Evolutionary conservation across 768 basidiomycete species (phyloP), one percentile per base, ranked within the genome.

Genomic region (Naganishia onofrii): DNA sequence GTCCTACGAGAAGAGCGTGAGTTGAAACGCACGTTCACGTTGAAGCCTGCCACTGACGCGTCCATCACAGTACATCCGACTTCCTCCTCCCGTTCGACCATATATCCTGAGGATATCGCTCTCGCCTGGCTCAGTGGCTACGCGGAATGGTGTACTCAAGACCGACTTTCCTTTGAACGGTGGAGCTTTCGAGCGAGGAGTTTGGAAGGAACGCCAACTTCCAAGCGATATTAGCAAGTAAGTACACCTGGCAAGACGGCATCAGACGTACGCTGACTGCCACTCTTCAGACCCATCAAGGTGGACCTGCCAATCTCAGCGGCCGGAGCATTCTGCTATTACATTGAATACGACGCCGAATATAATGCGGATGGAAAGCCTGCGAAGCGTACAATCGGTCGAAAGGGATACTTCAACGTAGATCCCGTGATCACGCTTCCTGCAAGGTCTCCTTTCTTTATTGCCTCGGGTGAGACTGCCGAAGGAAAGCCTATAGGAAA

Each of bases 141-240:
- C 91, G 9, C 88, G 87, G 76, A 91, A 94, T 76, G 96, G 93
- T 64, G 86, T 93, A 0, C 90, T 99, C 81, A 92, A 89, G 83
- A 95, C 93, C 69, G 97, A 98, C 80, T 97, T 98, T 76, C 96
- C 96, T 1, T 85, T 99, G 7, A 91, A 98, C 74, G 95, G 94
- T 4, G 92, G 93, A 38, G 82, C 80, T 23, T 98, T 97, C 79
- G 86, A 86, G 52, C 86, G 96, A 32, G 87, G 88, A 71, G 85
- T 82, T 58, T 91, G 90, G 78, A 84, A 87, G 1, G 85, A 92
- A 79, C 85, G 91, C 77, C 88, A 75, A 63, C 72, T 81, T 36
- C 76, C 76, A 19, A 70, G 60, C 9, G 80, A 81, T 63, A 69
- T 79, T 42, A 76, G 70, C 75, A 80, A 82, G 95, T 93, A 81